These are phyloP conservation scores for Fabrea salina DNA, from an alignment of 169 alveolate species.

Conservation along the genomic window DNA sequence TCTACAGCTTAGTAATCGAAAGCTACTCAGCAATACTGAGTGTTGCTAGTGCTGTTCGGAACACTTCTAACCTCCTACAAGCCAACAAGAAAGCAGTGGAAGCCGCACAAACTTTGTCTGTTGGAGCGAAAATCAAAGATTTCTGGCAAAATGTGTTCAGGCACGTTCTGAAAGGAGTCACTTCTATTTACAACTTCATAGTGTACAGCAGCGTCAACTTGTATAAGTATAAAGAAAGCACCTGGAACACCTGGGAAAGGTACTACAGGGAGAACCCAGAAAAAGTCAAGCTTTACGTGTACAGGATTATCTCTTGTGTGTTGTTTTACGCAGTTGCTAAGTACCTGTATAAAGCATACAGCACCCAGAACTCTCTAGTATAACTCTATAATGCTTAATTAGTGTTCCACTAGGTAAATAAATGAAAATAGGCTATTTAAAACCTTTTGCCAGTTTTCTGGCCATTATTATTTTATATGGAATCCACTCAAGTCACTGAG, in stretches of 20 bases:
- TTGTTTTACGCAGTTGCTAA: neutral
- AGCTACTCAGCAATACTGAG: neutral
- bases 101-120: neutral
- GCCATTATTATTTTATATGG: too few relatives aligned
- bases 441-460: too few relatives aligned
- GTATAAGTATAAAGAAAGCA: conserved; percentile 28
- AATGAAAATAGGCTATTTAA: too few relatives aligned
- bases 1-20: neutral
- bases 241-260: neutral
- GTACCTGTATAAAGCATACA: too few relatives aligned
- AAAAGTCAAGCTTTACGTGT: too few relatives aligned
- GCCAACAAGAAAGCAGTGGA: neutral
- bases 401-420: too few relatives aligned
- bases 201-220: conserved; percentile 11
- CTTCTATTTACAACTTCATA: conserved; percentile 9
- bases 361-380: too few relatives aligned
- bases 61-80: neutral
- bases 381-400: too few relatives aligned
- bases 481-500: too few relatives aligned
- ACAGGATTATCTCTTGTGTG: neutral
- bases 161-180: conserved; percentile 12
- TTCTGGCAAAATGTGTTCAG: conserved; percentile 15
- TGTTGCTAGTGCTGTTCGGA: neutral
- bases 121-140: conserved; percentile 2
- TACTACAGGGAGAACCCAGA: neutral